Base-by-base conservation (phyloP, 768 basidiomycete species). In the Mycena rosella region DNA sequence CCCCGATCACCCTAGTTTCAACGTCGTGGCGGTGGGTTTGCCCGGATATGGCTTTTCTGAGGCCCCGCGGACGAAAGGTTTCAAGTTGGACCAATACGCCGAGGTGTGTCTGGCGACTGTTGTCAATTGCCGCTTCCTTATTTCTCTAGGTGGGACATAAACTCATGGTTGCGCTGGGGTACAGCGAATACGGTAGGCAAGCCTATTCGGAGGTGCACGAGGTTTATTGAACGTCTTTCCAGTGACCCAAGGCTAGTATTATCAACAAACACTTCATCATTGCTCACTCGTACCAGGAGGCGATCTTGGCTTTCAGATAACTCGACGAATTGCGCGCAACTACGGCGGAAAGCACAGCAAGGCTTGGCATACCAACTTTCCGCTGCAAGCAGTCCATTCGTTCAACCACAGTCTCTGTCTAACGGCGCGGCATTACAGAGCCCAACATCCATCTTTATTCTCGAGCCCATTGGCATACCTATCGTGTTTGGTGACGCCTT, bases 31-130 rank as follows among this genome's bases (percentile, higher is more conserved):
- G 0, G 68, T 84, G 38, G 86, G 89, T 70, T 70, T 91, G 18
- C 90, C 89, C 11, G 88, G 88, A 0, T 91, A 77, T 74, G 89
- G 88, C 0, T 91, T 89, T 75, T 90, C 89, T 0, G 83, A 88
- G 47, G 87, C 84, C 0, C 84, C 87, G 0, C 85, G 74, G 54
- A 85, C 85, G 73, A 81, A 81, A 64, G 88, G 88, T 0, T 91
- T 90, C 67, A 72, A 69, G 11, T 36, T 77, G 0, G 65, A 74
- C n/a, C 87, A 90, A 52, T 89, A 85, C 59, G 82, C 81, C 7
- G 77, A 87, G 80, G 84, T 85, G 24, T 78, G 77, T 70, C 20
- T 82, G 79, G 3, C 42, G 32, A 34, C 6, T 27, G 79, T 77
- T 13, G 69, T 60, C 27, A 53, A 9, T 72, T 70, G 10, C 59